Evolutionary conservation across 2,329 filamentous ascomycete genomes (phyloP), one percentile per base, ranked within the genome.

Genomic region (Pyrenophora seminiperda): DNA sequence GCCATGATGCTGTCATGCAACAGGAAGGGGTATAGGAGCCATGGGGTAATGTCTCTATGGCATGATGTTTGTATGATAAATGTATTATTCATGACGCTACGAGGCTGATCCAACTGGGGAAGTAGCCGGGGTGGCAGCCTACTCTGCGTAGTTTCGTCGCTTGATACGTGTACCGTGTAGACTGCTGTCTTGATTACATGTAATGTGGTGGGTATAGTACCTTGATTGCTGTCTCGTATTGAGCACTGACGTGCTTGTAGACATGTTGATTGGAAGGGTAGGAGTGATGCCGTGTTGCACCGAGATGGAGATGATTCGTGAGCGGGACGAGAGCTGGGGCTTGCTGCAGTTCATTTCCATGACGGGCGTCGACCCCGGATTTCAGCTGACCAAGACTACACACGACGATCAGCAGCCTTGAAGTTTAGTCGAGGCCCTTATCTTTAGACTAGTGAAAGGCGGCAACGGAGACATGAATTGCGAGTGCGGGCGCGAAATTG

Each of bases 1-100:
- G 93, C 70, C 84, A 86, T 22, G 81, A 83, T 10, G 83, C 87
- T 29, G 81, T 93, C 7, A 53, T 46, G 32, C 53, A 56, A 17
- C 51, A 54, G 44, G 50, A 29, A 15, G 31, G 27, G 13, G 14
- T 19, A 10, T 37, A 37, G n/a, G n/a, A n/a, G n/a, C n/a, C n/a
- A n/a, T n/a, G n/a, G n/a, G n/a, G n/a, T n/a, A n/a, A n/a, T n/a
- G n/a, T n/a, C n/a, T n/a, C n/a, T n/a, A n/a, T n/a, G n/a, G n/a
- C n/a, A n/a, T n/a, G 27, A 22, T 13, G 30, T 19, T 7, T 10
- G 20, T 11, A 14, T 24, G 3, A 38, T 6, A 13, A 10, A 10
- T 22, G 20, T 22, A 22, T 22, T 22, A 22, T 22, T n/a, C n/a
- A n/a, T n/a, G n/a, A 22, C 20, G 20, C 7, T 22, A 22, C 20